Conservation (phyloP, 192 early-diverging fungal species). For the Phlyctochytrium planicorne region DNA sequence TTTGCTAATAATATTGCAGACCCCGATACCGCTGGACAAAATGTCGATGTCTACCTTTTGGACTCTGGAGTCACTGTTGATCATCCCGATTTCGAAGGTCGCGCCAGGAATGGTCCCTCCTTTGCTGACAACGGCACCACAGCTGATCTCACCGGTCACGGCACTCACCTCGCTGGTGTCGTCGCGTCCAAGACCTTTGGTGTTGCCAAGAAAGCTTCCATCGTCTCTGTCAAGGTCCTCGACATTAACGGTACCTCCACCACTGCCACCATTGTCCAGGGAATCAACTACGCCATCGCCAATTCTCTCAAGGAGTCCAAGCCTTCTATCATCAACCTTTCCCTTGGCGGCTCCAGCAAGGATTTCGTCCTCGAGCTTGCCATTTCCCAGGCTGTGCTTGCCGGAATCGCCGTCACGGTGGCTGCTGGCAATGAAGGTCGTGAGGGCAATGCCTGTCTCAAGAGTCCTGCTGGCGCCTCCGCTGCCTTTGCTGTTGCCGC, state of each 20-base stretch:
- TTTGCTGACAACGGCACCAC: conserved; percentile 55
- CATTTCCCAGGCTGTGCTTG: background rate
- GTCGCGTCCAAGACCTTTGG: conserved; percentile 59
- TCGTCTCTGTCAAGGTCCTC: conserved; percentile 94
- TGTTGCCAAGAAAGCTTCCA: conserved; percentile 81
- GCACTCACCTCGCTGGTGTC: conserved; percentile 89
- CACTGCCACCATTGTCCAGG: conserved; percentile 22
- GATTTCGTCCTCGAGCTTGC: background rate
- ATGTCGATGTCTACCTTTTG: conserved; percentile 85
- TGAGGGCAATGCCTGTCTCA: background rate
- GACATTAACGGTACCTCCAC: conserved; percentile 85
- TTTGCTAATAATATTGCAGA: no score
- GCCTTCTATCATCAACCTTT: background rate
- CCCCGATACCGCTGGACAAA: background rate
- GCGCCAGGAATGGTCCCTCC: conserved; percentile 79
- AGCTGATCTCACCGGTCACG: conserved; percentile 59
- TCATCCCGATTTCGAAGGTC: conserved; percentile 79
- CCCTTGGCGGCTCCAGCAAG: background rate
- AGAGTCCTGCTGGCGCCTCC: conserved; percentile 69
- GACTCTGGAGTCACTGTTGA: conserved; percentile 85
- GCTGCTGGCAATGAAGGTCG: background rate
- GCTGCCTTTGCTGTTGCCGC: conserved; percentile 73
- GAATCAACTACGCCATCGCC: background rate
- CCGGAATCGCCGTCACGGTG: background rate
- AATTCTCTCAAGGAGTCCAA: background rate